Evolutionary conservation across 2,329 filamentous ascomycete species (phyloP), one percentile per base, ranked within the genome.

Genomic region (Colletotrichum siamense): DNA sequence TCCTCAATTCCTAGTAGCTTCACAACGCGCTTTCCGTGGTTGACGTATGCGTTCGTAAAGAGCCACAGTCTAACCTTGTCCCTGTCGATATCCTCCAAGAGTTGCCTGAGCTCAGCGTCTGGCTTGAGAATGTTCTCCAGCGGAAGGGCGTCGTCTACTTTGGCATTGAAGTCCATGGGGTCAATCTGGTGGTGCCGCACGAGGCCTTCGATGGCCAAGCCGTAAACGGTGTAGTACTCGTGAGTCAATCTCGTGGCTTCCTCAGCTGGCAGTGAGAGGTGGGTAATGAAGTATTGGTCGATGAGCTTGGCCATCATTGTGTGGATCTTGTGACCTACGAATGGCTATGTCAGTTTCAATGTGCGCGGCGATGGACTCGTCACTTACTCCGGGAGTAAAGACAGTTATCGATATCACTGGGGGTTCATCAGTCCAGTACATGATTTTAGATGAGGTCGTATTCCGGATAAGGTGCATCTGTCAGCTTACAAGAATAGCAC

Each of bases 351-450:
- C 2, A 71, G 32, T 10, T 22, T 3, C 5, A 39, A 4, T 18
- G 2, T 26, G n/a, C 5, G 4, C 5, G 8, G 5, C 4, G 34
- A 36, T 16, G 34, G 2, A 16, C 34, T 8, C 7, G 0, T 16
- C 0, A 63, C 73, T 75, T 15, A 95, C 95, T 96, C 85, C 94
- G 96, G 1, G 96, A 93, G 82, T 98, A 99, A 69, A 99, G 92
- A 86, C 98, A 99, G 83, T 99, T 99, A 89, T 99, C 97, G 82
- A 99, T 99, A 83, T 99, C 97, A 82, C 98, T 99, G 85, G 0
- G 1, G 2, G n/a, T 6, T 22, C 57, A 18, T n/a, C 12, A 34
- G 55, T 28, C 0, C 55, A 24, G 8, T 16, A 28, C 55, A 3
- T 1, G 13, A 22, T 32, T 30, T 32, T n/a, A 62, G 18, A 22